Evolutionary conservation across 179 eudicot genomes (phyloP).

Genomic region (Silene vulgaris): DNA sequence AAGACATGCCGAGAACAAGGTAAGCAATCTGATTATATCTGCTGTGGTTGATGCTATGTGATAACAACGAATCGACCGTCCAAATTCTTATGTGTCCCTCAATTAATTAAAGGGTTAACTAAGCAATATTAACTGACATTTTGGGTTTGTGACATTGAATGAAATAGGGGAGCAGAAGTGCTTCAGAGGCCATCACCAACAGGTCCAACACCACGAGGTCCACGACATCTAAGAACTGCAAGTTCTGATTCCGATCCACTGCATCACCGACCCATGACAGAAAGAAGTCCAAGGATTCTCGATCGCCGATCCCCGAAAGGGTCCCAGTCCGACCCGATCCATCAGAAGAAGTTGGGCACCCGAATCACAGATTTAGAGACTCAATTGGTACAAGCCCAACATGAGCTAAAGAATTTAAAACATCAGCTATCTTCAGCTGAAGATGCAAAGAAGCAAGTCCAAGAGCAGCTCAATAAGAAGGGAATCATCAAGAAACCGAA

Average conservation of each 20-base stretch:
- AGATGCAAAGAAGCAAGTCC: conserved; percentile 54
- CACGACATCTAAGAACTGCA: conserved; percentile 47
- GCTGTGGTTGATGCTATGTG: not conserved
- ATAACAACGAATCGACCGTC: too few species aligned
- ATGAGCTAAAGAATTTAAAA: conserved; percentile 70
- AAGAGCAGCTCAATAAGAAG: conserved; percentile 52
- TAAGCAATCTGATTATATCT: conserved; percentile 15
- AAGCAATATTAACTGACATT: not conserved
- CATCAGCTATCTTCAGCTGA: conserved; percentile 58
- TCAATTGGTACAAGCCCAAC: conserved; percentile 80
- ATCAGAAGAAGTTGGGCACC: conserved; percentile 68
- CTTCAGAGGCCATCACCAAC: conserved; percentile 50
- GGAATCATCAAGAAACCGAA: conserved; percentile 28
- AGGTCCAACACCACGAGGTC: conserved; percentile 36
- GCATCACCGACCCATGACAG: conserved; percentile 43
- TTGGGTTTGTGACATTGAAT: not conserved
- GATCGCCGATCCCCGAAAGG: conserved; percentile 64
- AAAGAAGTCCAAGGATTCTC: conserved; percentile 55
- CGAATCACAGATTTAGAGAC: conserved; percentile 77
- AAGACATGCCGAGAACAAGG: conserved; percentile 63
- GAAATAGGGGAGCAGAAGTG: conserved; percentile 55
- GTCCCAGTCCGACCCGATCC: conserved; percentile 44
- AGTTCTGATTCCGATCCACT: conserved; percentile 60
- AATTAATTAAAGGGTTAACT: too few species aligned
- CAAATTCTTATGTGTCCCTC: too few species aligned